phyloP scores from a whole-genome alignment of 805 yeast species.

The Saccharomycopsis lassenensis region DNA sequence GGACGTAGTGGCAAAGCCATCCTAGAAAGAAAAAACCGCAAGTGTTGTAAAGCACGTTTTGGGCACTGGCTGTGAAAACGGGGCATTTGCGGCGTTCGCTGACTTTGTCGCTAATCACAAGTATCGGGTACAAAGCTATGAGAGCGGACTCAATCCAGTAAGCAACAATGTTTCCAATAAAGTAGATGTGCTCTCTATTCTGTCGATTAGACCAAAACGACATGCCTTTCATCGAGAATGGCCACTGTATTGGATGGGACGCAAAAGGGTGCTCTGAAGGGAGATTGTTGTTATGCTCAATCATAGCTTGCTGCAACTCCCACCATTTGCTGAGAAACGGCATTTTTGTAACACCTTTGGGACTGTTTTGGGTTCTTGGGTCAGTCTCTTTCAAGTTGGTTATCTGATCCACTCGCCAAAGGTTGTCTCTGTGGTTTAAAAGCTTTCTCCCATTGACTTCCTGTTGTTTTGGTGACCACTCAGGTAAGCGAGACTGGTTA shows the following conservation, averaged over 20 bases:
- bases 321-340: conserved; percentile 82
- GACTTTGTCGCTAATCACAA: conserved; percentile 64
- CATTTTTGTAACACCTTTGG: conserved; percentile 47
- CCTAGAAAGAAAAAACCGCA: conserved; percentile 76
- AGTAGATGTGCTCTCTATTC: conserved; percentile 64
- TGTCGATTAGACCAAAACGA: conserved; percentile 82
- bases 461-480: conserved; percentile 90
- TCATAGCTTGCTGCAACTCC: conserved; percentile 83
- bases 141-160: conserved; percentile 75
- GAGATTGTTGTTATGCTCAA: conserved; percentile 81
- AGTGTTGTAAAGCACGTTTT: conserved; percentile 66
- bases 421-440: conserved; percentile 49
- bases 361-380: conserved; percentile 48
- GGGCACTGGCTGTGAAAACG: conserved; percentile 48
- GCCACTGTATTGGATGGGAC: conserved; percentile 88
- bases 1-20: conserved; percentile 60
- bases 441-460: conserved; percentile 95
- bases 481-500: conserved; percentile 73
- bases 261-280: conserved; percentile 92
- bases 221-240: conserved; percentile 78
- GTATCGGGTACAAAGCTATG: conserved; percentile 49
- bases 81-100: conserved; percentile 59
- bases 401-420: conserved; percentile 71
- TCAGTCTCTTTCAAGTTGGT: conserved; percentile 43
- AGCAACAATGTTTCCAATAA: conserved; percentile 82